Percentiles rank a stretch among this genome's conserved stretches.
Conservation (phyloP, 164 flowering plant species). For the Stephania yunnanensis region DNA sequence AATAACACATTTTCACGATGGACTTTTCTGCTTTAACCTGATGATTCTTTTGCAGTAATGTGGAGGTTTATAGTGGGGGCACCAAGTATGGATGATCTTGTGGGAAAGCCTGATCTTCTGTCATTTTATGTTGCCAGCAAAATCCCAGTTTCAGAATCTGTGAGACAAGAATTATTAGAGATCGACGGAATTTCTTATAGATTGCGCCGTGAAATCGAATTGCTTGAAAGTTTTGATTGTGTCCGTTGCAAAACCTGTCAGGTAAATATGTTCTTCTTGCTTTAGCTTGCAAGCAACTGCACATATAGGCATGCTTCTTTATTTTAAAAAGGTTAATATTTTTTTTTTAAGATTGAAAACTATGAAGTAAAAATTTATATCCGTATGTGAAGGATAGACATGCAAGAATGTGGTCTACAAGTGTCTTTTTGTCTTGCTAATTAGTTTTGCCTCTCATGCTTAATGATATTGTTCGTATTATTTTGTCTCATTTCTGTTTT, state of each 20-base stretch:
- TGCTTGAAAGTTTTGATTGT: conserved; percentile 71
- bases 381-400: no score
- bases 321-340: no score
- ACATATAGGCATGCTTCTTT: no score
- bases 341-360: no score
- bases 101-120: conserved; percentile 68
- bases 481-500: no score
- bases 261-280: conserved; percentile 31
- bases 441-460: no score
- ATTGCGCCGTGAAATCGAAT: conserved; percentile 76
- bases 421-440: no score
- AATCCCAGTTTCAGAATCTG: conserved; percentile 78
- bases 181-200: conserved; percentile 84
- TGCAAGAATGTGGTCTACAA: no score
- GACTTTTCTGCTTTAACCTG: no score
- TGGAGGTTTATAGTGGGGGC: conserved; percentile 76
- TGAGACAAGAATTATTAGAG: conserved; percentile 84
- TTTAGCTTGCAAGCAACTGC: no score
- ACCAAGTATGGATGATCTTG: conserved; percentile 64
- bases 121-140: conserved; percentile 84
- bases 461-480: no score
- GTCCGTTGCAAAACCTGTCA: conserved; percentile 73
- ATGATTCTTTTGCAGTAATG: conserved; percentile 51
- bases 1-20: background rate
- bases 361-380: no score